A percentile compares a stretch with the other conserved stretches of the same genome.
Conservation (phyloP, 768 basidiomycete genomes). For the Antrodiella citrinella region DNA sequence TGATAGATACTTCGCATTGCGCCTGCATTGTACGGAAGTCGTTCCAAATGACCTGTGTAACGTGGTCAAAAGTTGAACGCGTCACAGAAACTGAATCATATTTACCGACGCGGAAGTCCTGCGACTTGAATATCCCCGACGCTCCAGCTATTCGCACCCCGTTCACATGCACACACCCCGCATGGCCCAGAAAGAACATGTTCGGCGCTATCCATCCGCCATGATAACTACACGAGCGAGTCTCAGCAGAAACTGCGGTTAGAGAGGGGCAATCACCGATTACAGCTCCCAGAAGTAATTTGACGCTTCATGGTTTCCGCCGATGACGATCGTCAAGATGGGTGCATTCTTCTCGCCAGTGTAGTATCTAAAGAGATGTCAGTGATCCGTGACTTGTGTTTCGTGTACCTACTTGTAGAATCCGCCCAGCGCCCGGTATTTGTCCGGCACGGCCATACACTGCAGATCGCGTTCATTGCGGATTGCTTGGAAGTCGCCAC, state of each 20-base stretch:
- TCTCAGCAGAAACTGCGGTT: not conserved
- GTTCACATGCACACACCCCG: constrained; percentile 77
- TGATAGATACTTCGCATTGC: constrained; percentile 85
- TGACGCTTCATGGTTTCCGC: constrained; percentile 96
- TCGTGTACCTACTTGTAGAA: constrained; percentile 75
- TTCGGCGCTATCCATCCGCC: constrained; percentile 97
- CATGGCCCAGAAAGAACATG: constrained; percentile 92
- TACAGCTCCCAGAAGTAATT: constrained; percentile 96
- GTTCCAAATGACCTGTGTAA: constrained; percentile 66
- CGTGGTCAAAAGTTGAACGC: not conserved
- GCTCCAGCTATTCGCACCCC: constrained; percentile 85
- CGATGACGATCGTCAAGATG: constrained; percentile 86
- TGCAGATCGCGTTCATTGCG: constrained; percentile 79
- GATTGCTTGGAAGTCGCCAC: constrained; percentile 94
- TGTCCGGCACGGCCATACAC: constrained; percentile 86
- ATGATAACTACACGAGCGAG: constrained; percentile 85
- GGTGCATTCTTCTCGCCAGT: constrained; percentile 77
- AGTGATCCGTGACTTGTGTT: no score
- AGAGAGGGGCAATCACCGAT: no score
- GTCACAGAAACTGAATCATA: constrained; percentile 7
- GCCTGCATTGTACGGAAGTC: constrained; percentile 66
- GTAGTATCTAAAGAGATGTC: constrained; percentile 59
- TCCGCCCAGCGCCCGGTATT: constrained; percentile 77
- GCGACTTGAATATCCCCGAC: constrained; percentile 83
- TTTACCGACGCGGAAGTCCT: constrained; percentile 66